A percentile compares a stretch with the other conserved stretches of the same genome.
phyloP scores from a whole-genome alignment of 192 early-diverging fungal species.

The Rhizoclosmatium globosum region DNA sequence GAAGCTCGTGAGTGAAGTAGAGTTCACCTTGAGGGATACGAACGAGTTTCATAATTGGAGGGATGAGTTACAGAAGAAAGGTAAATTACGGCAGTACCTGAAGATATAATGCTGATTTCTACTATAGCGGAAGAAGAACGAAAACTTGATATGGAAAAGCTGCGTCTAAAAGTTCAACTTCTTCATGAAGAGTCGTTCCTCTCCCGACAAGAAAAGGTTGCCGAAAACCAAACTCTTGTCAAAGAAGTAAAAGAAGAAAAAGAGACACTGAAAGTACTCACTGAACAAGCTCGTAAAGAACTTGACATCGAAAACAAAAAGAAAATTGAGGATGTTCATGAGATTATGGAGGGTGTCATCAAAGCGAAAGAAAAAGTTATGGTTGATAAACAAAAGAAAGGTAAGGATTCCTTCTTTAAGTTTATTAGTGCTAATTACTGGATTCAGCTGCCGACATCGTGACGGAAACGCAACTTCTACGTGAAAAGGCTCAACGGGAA shows the following conservation, averaged over 20 bases:
- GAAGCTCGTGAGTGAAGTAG: constrained; percentile 36
- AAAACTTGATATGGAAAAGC: constrained; percentile 50
- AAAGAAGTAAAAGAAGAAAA: constrained; percentile 50
- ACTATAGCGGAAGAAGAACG: constrained; percentile 51
- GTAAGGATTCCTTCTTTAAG: constrained; percentile 8
- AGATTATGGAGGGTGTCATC: constrained; percentile 51
- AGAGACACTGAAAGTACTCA: constrained; percentile 40
- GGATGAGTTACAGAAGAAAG: constrained; percentile 45
- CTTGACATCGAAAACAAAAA: constrained; percentile 51
- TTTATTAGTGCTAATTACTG: not conserved
- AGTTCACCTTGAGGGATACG: constrained; percentile 51
- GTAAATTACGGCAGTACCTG: constrained; percentile 9
- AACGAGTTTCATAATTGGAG: constrained; percentile 51
- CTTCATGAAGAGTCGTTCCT: constrained; percentile 59
- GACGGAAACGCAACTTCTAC: constrained; percentile 38
- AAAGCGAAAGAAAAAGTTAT: constrained; percentile 55
- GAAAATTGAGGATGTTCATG: constrained; percentile 55
- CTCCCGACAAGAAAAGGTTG: constrained; percentile 51
- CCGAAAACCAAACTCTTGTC: constrained; percentile 49
- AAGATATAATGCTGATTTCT: too few relatives aligned
- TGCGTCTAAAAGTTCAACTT: constrained; percentile 59
- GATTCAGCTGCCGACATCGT: constrained; percentile 44
- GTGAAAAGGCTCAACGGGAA: constrained; percentile 43
- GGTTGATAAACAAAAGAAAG: constrained; percentile 52
- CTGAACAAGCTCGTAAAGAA: constrained; percentile 31